Conservation (phyloP, 75 land plant species). For the Selaginella tamariscina region DNA sequence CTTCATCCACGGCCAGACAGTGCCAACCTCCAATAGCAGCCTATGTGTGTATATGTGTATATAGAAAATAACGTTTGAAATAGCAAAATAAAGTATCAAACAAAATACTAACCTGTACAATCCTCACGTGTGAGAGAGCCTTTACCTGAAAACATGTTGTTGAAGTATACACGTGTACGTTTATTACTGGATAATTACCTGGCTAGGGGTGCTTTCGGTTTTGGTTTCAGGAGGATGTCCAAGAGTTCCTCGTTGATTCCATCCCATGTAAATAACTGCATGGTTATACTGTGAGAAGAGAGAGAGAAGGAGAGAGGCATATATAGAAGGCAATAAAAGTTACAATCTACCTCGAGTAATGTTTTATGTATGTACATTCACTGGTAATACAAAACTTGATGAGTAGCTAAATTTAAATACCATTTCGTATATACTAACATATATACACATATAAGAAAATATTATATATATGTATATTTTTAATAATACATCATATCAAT, state of each 20-base stretch:
- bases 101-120: slow-evolving; percentile 67
- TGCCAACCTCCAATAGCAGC: slow-evolving; percentile 99
- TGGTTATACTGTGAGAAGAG: too few species aligned
- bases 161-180: too few species aligned
- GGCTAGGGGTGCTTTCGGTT: slow-evolving; percentile 60
- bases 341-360: background rate
- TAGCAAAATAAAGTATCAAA: background rate
- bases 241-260: slow-evolving; percentile 88
- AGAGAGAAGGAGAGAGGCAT: too few species aligned
- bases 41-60: slow-evolving; percentile 18
- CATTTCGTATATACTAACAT: too few species aligned
- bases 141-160: slow-evolving; percentile 42
- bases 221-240: slow-evolving; percentile 74
- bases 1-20: slow-evolving; percentile 88
- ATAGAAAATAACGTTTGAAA: too few species aligned
- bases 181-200: too few species aligned
- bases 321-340: background rate
- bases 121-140: slow-evolving; percentile 56
- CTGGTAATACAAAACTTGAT: too few species aligned
- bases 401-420: too few species aligned
- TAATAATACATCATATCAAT: too few species aligned
- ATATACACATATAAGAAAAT: too few species aligned
- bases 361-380: background rate
- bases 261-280: slow-evolving; percentile 90
- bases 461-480: too few species aligned